Conservation (phyloP, 768 basidiomycete species). For the Macrolepiota fuliginosa region DNA sequence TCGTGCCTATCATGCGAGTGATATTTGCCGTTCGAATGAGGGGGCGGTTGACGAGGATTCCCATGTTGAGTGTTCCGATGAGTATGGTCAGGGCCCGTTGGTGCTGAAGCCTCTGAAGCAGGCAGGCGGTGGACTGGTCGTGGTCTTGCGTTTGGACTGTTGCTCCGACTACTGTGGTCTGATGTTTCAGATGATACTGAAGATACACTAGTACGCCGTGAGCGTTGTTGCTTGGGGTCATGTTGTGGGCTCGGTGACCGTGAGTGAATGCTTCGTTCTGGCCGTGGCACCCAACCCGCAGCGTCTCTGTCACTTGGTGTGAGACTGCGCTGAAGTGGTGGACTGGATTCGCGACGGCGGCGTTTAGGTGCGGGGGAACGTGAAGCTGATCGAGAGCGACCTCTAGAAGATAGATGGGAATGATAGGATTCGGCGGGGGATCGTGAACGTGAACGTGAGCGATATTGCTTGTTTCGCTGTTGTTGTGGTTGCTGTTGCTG, state of each 20-base stretch:
- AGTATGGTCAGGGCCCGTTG: constrained; percentile 20
- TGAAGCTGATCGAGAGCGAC: constrained; percentile 62
- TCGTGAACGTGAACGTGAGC: constrained; percentile 61
- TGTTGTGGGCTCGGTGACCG: constrained; percentile 44
- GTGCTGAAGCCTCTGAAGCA: constrained; percentile 28
- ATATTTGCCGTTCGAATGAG: constrained; percentile 34
- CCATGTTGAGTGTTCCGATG: constrained; percentile 33
- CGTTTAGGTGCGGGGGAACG: constrained; percentile 57
- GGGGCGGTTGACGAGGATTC: constrained; percentile 20
- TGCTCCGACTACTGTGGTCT: constrained; percentile 56
- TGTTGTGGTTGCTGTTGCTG: constrained; percentile 37
- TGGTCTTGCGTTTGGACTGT: constrained; percentile 50
- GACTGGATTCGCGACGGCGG: constrained; percentile 51
- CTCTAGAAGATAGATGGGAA: constrained; percentile 61
- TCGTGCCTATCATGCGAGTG: constrained; percentile 11
- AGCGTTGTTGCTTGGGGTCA: constrained; percentile 31
- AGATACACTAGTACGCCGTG: constrained; percentile 48
- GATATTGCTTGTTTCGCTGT: constrained; percentile 43
- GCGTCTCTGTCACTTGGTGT: constrained; percentile 48
- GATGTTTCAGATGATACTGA: constrained; percentile 44
- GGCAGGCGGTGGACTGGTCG: constrained; percentile 67
- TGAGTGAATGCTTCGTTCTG: constrained; percentile 24
- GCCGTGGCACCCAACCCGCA: constrained; percentile 28
- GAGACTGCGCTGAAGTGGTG: constrained; percentile 38
- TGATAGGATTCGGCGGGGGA: constrained; percentile 66